A percentile compares a stretch with the other conserved stretches of the same genome.
Evolutionary conservation across 345 rosid species (phyloP).

Genomic region (Brassica incana): DNA sequence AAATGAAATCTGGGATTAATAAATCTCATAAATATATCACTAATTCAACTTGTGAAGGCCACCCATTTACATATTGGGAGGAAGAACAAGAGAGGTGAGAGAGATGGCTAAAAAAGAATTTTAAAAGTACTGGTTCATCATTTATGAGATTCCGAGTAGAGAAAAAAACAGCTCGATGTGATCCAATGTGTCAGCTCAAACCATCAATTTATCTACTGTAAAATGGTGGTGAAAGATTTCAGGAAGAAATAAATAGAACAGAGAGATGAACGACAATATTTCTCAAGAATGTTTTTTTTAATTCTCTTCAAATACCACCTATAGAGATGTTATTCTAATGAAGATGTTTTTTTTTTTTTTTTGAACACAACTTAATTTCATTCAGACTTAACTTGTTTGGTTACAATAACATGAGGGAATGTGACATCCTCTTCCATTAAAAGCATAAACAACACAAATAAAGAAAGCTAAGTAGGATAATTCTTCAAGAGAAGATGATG

Average conservation of each 20-base stretch:
- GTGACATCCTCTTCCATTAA: too few species aligned
- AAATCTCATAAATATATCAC: neutral
- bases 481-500: too few species aligned
- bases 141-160: conserved; percentile 63
- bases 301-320: neutral
- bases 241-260: too few species aligned
- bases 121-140: conserved; percentile 70
- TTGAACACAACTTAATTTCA: too few species aligned
- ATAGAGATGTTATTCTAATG: neutral
- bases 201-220: too few species aligned
- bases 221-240: neutral
- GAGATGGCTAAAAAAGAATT: conserved; percentile 7
- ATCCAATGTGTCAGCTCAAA: conserved; percentile 26
- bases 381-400: too few species aligned
- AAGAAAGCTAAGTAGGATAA: too few species aligned
- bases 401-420: too few species aligned
- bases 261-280: too few species aligned
- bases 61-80: too few species aligned
- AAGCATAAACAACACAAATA: too few species aligned
- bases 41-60: neutral
- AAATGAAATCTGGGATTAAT: neutral
- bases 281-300: neutral
- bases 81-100: too few species aligned
- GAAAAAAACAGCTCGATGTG: conserved; percentile 49
- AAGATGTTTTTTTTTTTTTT: neutral